Evolutionary conservation across 2,329 filamentous ascomycete species (phyloP).

Genomic region (Ophiocordyceps camponoti-leonardi): DNA sequence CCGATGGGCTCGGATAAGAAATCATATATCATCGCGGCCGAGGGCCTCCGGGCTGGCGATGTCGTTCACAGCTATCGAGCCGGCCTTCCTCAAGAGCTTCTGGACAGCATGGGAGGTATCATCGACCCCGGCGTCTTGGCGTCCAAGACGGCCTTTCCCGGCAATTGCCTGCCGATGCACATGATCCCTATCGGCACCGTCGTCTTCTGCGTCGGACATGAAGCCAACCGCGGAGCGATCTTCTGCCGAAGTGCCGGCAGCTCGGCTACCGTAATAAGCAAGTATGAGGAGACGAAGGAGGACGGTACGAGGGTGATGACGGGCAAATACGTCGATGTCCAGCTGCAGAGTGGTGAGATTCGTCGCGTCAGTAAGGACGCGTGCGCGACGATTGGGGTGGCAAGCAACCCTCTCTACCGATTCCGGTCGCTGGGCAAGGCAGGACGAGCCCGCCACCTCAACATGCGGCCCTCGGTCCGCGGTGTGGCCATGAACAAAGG

Average conservation of each 20-base stretch:
- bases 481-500: constrained; percentile 97
- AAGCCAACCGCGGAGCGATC: constrained; percentile 57
- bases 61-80: constrained; percentile 79
- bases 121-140: constrained; percentile 93
- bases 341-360: constrained; percentile 83
- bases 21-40: constrained; percentile 88
- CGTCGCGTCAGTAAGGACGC: constrained; percentile 80
- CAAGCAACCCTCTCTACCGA: constrained; percentile 85
- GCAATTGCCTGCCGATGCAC: constrained; percentile 87
- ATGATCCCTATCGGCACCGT: constrained; percentile 93
- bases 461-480: constrained; percentile 86
- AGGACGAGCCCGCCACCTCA: constrained; percentile 81
- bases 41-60: constrained; percentile 85
- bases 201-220: constrained; percentile 76
- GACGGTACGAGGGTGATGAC: constrained; percentile 44
- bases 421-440: constrained; percentile 89
- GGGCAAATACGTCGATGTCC: constrained; percentile 65
- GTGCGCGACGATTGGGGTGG: constrained; percentile 83
- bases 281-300: constrained; percentile 57
- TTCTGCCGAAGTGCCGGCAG: constrained; percentile 94
- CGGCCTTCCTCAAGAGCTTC: constrained; percentile 73
- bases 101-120: constrained; percentile 81
- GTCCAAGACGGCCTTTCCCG: constrained; percentile 81
- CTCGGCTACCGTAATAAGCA: constrained; percentile 73
- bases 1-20: constrained; percentile 56